These are phyloP conservation scores for Cyberlindnera nakhonratchasimensis DNA, from an alignment of 805 yeast genomes.

Conservation along the genomic window DNA sequence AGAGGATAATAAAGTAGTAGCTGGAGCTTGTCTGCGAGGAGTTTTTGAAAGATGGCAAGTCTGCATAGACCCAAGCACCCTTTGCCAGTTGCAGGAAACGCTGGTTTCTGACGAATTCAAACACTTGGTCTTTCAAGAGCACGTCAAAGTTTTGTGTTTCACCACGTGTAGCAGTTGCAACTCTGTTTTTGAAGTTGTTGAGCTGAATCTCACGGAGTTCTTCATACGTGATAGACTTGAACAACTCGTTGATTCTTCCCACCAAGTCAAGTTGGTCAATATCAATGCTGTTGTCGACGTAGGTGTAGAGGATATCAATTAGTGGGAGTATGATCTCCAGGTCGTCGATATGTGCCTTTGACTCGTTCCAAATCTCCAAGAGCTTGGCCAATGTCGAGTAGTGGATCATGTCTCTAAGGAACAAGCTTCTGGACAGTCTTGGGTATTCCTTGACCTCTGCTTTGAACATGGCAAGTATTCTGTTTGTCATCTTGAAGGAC, in stretches of 20 bases:
- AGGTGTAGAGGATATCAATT: conserved; percentile 35
- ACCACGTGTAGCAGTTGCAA: conserved; percentile 41
- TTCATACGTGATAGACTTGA: conserved; percentile 42
- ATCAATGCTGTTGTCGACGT: conserved; percentile 27
- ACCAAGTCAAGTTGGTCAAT: conserved; percentile 27
- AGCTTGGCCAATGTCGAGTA: conserved; percentile 55
- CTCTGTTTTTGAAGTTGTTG: conserved; percentile 34
- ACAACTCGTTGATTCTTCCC: conserved; percentile 44
- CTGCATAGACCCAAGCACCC: conserved; percentile 79
- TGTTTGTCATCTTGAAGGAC: conserved; percentile 27
- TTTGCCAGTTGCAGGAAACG: conserved; percentile 65
- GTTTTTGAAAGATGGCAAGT: conserved; percentile 41
- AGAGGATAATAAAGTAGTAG: conserved; percentile 54
- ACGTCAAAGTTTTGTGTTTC: conserved; percentile 47
- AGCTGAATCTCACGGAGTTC: conserved; percentile 56
- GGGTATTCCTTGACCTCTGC: conserved; percentile 6
- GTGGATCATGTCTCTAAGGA: conserved; percentile 52
- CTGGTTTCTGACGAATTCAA: conserved; percentile 72
- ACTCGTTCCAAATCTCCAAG: conserved; percentile 61
- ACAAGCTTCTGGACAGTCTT: conserved; percentile 37
- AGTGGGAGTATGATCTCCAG: conserved; percentile 47
- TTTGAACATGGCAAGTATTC: conserved; percentile 27
- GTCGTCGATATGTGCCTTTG: conserved; percentile 53
- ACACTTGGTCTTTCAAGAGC: conserved; percentile 52
- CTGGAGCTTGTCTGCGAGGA: conserved; percentile 30